phyloP scores from a whole-genome alignment of 192 early-diverging fungal species.

The Coemansia reversa region DNA sequence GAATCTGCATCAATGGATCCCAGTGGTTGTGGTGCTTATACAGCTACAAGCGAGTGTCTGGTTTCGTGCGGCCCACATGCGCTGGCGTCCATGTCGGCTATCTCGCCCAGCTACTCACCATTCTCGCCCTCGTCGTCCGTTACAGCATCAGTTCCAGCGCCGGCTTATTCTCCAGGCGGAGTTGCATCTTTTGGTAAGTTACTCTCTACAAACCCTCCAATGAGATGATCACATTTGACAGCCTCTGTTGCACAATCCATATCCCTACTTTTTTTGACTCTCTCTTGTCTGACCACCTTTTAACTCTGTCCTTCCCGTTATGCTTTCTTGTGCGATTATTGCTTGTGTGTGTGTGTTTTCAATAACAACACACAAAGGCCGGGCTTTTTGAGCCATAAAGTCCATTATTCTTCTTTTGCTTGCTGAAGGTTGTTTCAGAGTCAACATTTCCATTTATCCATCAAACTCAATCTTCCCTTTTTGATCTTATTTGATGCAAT shows the following conservation, averaged over 20 bases:
- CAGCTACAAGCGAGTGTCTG: conserved; percentile 6
- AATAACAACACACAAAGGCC: background rate
- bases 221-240: background rate
- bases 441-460: background rate
- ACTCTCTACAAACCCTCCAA: no score
- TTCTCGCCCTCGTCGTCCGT: conserved; percentile 16
- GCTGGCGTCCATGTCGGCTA: conserved; percentile 15
- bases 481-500: background rate
- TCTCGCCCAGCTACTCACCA: conserved; percentile 28
- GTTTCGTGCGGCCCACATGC: background rate
- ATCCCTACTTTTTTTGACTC: background rate
- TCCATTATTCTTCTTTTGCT: background rate
- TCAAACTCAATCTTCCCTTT: conserved; percentile 1
- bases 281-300: background rate
- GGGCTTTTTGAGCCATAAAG: background rate
- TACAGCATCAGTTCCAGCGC: conserved; percentile 1
- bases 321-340: background rate
- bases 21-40: background rate
- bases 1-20: conserved; percentile 7
- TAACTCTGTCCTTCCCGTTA: background rate
- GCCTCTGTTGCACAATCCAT: background rate
- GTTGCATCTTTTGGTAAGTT: conserved; percentile 45
- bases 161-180: conserved; percentile 22
- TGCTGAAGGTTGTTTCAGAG: background rate
- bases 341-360: background rate